Evolutionary conservation across 2,329 filamentous ascomycete species (phyloP), one percentile per base, ranked within the genome.

Genomic region (Ophiostoma sp.): DNA sequence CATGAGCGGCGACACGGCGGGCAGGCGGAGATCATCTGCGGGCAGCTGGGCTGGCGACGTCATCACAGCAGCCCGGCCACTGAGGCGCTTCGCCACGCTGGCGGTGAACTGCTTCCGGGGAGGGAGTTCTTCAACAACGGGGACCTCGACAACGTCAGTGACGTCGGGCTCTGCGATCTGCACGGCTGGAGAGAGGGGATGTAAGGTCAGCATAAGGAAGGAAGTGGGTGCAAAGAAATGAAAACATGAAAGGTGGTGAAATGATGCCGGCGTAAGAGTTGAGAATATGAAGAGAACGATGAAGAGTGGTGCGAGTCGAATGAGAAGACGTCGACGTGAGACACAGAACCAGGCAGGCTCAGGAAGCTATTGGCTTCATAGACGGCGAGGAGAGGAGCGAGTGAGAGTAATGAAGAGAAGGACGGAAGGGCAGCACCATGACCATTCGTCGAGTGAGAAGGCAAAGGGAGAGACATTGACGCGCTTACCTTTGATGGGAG

Each of bases 111-210:
- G 82, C 73, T 81, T 82, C 73, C 80, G 81, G 5, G 75, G 76
- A 36, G 75, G 75, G 35, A 73, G 72, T 44, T 82, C 81, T 54
- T 83, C 81, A 15, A 76, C 73, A 20, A 76, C 73, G 15, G 78
- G 52, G 33, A 68, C 39, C 70, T 70, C 48, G 48, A 70, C 48
- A 15, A 68, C 27, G 44, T 67, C 68, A 0, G 72, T 66, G 8
- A 72, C 70, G 23, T 80, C 79, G 27, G 85, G 84, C 74, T 87
- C 85, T 66, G 85, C 83, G 71, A 88, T 88, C 75, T 87, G 85
- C 69, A 88, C 86, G 70, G 85, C 85, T 84, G 71, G 52, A 11
- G 52, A 31, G 52, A 54, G 48, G 20, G 11, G 17, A 48, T 17
- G 35, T 17, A 8, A 39, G 41, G 52, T 52, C 8, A 64, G 54